A percentile compares a stretch with the other conserved stretches of the same genome.
Conservation (phyloP, 371 early-diverging fungal species). For the Zychaea mexicana region DNA sequence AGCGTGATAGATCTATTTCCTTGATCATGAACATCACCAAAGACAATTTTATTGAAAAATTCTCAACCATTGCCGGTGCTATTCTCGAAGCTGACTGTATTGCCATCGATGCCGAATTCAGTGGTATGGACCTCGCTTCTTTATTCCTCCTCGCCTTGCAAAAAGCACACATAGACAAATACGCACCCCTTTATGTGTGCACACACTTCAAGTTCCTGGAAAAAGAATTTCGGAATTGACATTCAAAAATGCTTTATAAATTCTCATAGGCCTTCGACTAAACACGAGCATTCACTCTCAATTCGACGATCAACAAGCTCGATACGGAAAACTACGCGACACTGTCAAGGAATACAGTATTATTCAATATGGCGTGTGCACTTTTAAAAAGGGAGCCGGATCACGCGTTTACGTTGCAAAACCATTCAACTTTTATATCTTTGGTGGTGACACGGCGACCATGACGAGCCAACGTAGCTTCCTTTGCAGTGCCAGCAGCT, state of each 20-base stretch:
- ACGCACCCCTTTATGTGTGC: no score
- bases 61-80: conserved; percentile 62
- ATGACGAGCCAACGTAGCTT: conserved; percentile 58
- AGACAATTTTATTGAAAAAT: conserved; percentile 58
- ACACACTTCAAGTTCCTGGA: no score
- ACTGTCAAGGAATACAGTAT: conserved; percentile 61
- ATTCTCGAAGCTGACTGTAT: conserved; percentile 74
- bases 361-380: conserved; percentile 81
- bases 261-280: not conserved
- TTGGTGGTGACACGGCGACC: conserved; percentile 53
- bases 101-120: conserved; percentile 85
- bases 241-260: no score
- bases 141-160: no score
- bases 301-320: conserved; percentile 51
- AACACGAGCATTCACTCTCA: not conserved
- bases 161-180: no score
- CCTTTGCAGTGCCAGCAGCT: conserved; percentile 62
- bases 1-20: not conserved
- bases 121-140: conserved; percentile 51
- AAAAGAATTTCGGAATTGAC: no score
- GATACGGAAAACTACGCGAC: conserved; percentile 60
- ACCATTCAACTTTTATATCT: conserved; percentile 88
- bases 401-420: conserved; percentile 63
- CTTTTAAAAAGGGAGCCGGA: conserved; percentile 63
- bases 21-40: conserved; percentile 74